Base-by-base conservation (phyloP, 2,329 filamentous ascomycete genomes). In the Talaromyces piceae region DNA sequence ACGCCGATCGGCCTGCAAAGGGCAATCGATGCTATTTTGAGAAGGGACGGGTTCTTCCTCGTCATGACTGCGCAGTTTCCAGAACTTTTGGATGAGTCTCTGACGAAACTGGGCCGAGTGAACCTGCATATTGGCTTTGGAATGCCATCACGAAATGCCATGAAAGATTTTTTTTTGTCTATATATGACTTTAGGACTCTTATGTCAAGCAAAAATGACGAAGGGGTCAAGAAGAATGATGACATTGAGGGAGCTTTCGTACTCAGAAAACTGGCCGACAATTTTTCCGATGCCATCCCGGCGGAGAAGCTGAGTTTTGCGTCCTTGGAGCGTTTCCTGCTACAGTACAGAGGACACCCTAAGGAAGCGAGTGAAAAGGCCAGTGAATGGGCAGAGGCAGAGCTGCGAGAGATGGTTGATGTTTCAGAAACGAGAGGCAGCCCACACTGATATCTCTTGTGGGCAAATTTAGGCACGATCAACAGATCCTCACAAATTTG, bases 21-120 rank as follows among this genome's bases (percentile, higher is more conserved):
- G 65, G 84, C 85, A 53, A 88, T 93, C 39, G 88, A 93, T 59
- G 87, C 88, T 45, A 86, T 89, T 1, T 85, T 86, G 1, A 87
- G 59, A 87, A 91, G 68, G 87, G 87, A 20, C 79, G 86, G 41
- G 80, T 91, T 9, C 76, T n/a, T n/a, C n/a, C n/a, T 91, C n/a
- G 83, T 91, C 69, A 88, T 90, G 85, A 89, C 87, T 0, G 88
- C 85, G 30, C 91, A 91, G 66, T 79, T 81, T 51, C 83, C 84
- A 3, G 83, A 90, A 59, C 75, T 77, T 6, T 78, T 91, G 0
- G 86, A 90, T 61, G 77, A 82, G 30, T 87, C 86, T 0, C 75
- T 91, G 5, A 82, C 88, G 45, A 77, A 87, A 0, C 86, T 87
- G 0, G 87, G 87, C 1, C 76, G 86, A 1, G 83, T 91, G 1